These are phyloP conservation scores for Penicillium sp. DNA, from an alignment of 2,329 filamentous ascomycete genomes.

Conservation along the genomic window DNA sequence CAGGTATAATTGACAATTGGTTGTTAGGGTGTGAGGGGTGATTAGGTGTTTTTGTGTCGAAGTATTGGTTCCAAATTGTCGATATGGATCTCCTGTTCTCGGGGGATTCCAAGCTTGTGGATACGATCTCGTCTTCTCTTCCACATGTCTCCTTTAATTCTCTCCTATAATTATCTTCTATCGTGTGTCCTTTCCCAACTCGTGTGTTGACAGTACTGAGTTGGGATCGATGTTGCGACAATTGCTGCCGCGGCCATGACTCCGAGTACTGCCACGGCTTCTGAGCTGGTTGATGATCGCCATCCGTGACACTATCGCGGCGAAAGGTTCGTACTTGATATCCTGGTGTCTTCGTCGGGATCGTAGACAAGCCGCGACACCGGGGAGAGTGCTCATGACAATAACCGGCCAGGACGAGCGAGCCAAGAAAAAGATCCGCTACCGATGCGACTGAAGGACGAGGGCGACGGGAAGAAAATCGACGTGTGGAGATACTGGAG, in stretches of 20 bases:
- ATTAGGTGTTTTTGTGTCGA: conserved; percentile 9
- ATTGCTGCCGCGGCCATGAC: conserved; percentile 18
- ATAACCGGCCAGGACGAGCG: conserved; percentile 56
- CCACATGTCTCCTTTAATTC: conserved; percentile 5
- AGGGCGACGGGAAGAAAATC: conserved; percentile 33
- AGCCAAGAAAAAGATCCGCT: conserved; percentile 59
- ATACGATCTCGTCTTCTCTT: conserved; percentile 8
- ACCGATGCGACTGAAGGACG: conserved; percentile 42
- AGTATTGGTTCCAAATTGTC: conserved; percentile 8
- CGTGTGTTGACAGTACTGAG: conserved; percentile 32
- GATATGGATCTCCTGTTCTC: conserved; percentile 10
- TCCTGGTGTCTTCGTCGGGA: conserved; percentile 22
- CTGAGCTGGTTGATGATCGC: conserved; percentile 21
- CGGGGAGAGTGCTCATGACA: conserved; percentile 54
- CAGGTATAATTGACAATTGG: not conserved
- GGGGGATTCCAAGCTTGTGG: conserved; percentile 12
- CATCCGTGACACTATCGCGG: conserved; percentile 17
- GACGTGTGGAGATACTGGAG: conserved; percentile 31
- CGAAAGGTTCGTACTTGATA: conserved; percentile 24
- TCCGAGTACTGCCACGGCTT: conserved; percentile 25
- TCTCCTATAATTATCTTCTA: conserved; percentile 15
- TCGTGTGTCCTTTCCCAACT: conserved; percentile 24
- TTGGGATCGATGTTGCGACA: conserved; percentile 31
- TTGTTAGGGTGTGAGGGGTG: not conserved
- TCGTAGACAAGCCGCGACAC: conserved; percentile 34